Percentiles rank a stretch among this genome's conserved stretches.
Conservation (phyloP, 148 eudicot genomes). For the Tetragonia tetragonoides region DNA sequence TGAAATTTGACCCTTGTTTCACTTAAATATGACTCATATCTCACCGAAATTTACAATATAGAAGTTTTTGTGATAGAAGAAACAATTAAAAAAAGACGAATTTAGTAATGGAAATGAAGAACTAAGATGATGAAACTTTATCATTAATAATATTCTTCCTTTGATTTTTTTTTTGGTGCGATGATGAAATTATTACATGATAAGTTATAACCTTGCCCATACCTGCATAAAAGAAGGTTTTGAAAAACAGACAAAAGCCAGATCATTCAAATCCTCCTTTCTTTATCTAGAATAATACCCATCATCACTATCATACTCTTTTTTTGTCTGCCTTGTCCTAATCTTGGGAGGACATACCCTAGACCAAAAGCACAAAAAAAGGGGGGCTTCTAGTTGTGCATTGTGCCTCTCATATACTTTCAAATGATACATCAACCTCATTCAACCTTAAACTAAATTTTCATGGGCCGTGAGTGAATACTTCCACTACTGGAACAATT, state of each 20-base stretch:
- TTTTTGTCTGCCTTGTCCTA: conserved; percentile 10
- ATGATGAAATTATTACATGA: too few relatives aligned
- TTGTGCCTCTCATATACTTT: neutral
- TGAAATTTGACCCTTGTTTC: too few relatives aligned
- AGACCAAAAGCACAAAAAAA: neutral
- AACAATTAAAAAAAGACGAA: too few relatives aligned
- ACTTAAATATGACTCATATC: too few relatives aligned
- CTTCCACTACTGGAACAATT: too few relatives aligned
- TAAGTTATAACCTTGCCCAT: neutral
- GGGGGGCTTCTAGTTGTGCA: too few relatives aligned
- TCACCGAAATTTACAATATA: too few relatives aligned
- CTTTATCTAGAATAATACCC: neutral
- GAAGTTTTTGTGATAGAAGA: too few relatives aligned
- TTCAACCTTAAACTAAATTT: neutral
- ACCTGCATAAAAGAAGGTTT: neutral
- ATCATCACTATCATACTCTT: neutral
- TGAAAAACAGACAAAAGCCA: neutral
- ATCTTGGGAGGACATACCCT: conserved; percentile 3
- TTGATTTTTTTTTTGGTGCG: neutral
- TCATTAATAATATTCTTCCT: neutral
- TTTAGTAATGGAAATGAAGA: too few relatives aligned
- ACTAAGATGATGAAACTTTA: too few relatives aligned
- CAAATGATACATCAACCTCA: neutral
- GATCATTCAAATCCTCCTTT: neutral
- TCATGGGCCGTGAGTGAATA: neutral